A percentile compares a stretch with the other conserved stretches of the same genome.
These are phyloP conservation scores for Xylariaceae sp. DNA, from an alignment of 2,329 filamentous ascomycete species.

Conservation along the genomic window DNA sequence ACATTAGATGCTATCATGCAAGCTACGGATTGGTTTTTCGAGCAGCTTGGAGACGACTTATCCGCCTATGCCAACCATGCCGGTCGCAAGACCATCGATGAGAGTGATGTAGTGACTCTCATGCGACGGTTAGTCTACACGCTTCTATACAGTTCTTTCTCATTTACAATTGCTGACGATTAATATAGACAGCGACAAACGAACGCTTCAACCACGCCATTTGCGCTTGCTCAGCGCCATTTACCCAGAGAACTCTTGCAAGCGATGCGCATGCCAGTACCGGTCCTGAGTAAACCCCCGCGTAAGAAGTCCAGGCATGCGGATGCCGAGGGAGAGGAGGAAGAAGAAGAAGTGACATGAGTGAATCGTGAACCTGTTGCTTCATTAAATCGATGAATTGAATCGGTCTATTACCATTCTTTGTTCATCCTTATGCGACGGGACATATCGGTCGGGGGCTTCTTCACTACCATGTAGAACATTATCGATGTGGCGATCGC, in stretches of 20 bases:
- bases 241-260: constrained; percentile 78
- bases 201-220: constrained; percentile 65
- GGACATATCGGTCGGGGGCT: constrained; percentile 67
- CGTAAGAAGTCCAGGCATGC: constrained; percentile 35
- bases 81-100: constrained; percentile 77
- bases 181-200: constrained; percentile 68
- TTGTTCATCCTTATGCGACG: constrained; percentile 71
- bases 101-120: constrained; percentile 73
- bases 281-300: constrained; percentile 45
- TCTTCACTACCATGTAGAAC: constrained; percentile 92
- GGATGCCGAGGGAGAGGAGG: constrained; percentile 41
- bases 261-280: constrained; percentile 67
- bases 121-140: constrained; percentile 67
- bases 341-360: constrained; percentile 36
- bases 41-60: constrained; percentile 77
- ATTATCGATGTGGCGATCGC: constrained; percentile 83
- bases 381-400: constrained; percentile 5
- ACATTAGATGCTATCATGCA: constrained; percentile 69
- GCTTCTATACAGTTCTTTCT: constrained; percentile 14
- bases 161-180: constrained; percentile 22
- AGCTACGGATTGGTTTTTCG: constrained; percentile 87
- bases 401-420: constrained; percentile 54
- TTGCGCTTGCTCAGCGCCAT: constrained; percentile 78
- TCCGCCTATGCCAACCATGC: constrained; percentile 76
- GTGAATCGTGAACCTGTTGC: not conserved